Evolutionary conservation across 1,139 yeast genomes (phyloP), one percentile per base, ranked within the genome.

Genomic region (Saccharomyces hybrid): DNA sequence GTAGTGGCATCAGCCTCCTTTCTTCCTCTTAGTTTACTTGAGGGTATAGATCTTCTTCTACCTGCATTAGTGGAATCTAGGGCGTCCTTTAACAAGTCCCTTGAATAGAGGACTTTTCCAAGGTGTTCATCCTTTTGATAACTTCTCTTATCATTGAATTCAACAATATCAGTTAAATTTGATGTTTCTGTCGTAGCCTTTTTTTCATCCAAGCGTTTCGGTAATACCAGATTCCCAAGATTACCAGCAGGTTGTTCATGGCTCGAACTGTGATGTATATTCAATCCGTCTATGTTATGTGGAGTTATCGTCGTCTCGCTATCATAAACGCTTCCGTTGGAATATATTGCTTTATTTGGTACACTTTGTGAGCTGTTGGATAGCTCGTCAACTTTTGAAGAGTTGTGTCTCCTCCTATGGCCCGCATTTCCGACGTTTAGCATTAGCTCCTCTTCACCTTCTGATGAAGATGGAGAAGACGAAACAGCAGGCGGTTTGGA

Each of bases 381-480:
- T 38, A 4, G 25, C 11, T 38, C 44, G 3, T 49, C 4, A 50
- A 20, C 25, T 38, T 28, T 14, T 49, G 54, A 14, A 51, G 49
- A 16, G 2, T 52, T 52, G 25, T 55, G 55, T 26, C 63, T 57
- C 25, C 63, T 57, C 47, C 52, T 52, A 25, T 54, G 60, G 13
- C 59, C 58, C 11, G 53, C 50, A 5, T 51, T 50, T 5, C 60
- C 61, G 20, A 57, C 47, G 48, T 55, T 59, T 48, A 61, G 41
- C 8, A 60, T 53, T 20, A 61, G 41, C 16, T 59, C 62, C 34
- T 57, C 59, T 16, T 56, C 59, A 11, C 46, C 54, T 14, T 47
- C 38, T 27, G 49, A 47, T 8, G 32, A 20, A 13, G 52, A 47
- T 46, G 52, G 27, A 11, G 50, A 48, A 26, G 41, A 28, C 8